phyloP scores from a whole-genome alignment of 257 asterid species.

The Solanum rostratum region DNA sequence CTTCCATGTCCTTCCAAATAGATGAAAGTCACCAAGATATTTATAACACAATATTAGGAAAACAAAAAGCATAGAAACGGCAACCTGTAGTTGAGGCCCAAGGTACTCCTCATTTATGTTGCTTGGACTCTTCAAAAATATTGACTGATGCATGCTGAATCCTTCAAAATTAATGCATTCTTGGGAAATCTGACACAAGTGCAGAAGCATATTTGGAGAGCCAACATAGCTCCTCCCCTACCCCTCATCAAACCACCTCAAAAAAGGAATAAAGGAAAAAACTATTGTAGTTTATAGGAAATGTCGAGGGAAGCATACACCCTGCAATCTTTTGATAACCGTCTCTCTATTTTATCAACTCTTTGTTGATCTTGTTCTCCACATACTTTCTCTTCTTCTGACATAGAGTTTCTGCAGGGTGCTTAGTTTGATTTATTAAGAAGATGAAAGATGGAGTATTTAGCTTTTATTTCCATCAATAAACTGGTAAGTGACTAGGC shows the following conservation, averaged over 20 bases:
- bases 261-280: background rate
- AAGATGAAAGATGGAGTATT: background rate
- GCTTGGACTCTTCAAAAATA: too few species aligned
- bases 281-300: background rate
- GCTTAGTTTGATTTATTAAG: background rate
- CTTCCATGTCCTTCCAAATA: slow-evolving; percentile 43
- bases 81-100: background rate
- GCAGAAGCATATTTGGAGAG: too few species aligned
- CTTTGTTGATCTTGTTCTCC: background rate
- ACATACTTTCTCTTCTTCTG: background rate
- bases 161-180: too few species aligned
- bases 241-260: background rate
- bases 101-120: background rate
- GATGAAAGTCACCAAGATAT: slow-evolving; percentile 1
- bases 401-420: background rate
- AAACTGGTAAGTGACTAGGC: background rate
- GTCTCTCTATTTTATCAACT: background rate
- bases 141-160: too few species aligned
- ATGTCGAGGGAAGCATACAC: background rate
- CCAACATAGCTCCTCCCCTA: too few species aligned
- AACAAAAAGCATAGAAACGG: background rate
- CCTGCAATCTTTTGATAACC: background rate
- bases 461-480: background rate
- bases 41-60: background rate
- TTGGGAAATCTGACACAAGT: too few species aligned